Conservation (phyloP, 1,284 basidiomycete species). For the Serendipita sp. region DNA sequence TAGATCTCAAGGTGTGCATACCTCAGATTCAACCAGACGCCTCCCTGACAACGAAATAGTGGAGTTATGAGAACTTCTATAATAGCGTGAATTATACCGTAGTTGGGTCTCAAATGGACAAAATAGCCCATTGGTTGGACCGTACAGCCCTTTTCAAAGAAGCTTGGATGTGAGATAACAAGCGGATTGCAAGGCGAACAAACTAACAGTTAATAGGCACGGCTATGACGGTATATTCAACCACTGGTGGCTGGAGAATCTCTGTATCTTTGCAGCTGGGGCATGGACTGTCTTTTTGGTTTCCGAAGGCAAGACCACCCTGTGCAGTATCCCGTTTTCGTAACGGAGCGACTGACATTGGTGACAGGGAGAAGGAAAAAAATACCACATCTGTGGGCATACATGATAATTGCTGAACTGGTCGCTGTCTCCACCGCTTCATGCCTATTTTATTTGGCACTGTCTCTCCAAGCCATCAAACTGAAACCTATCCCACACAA, state of each 20-base stretch:
- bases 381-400: conserved; percentile 47
- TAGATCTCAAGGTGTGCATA: neutral
- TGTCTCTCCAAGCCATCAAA: conserved; percentile 27
- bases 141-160: neutral
- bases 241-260: conserved; percentile 12
- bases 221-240: neutral
- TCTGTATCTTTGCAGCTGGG: conserved; percentile 55
- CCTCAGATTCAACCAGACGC: neutral
- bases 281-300: conserved; percentile 47
- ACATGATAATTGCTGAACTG: conserved; percentile 62
- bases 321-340: neutral
- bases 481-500: conserved; percentile 10
- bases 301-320: conserved; percentile 33
- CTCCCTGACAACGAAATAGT: neutral
- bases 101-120: neutral
- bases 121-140: neutral
- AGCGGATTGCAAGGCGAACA: neutral
- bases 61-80: conserved; percentile 3
- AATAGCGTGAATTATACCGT: neutral
- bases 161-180: neutral
- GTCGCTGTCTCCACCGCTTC: conserved; percentile 60
- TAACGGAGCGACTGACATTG: neutral
- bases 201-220: neutral
- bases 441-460: conserved; percentile 50
- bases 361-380: conserved; percentile 24